A percentile compares a stretch with the other conserved stretches of the same genome.
These are phyloP conservation scores for Posidonia australis DNA, from an alignment of 106 monocot genomes.

Conservation along the genomic window DNA sequence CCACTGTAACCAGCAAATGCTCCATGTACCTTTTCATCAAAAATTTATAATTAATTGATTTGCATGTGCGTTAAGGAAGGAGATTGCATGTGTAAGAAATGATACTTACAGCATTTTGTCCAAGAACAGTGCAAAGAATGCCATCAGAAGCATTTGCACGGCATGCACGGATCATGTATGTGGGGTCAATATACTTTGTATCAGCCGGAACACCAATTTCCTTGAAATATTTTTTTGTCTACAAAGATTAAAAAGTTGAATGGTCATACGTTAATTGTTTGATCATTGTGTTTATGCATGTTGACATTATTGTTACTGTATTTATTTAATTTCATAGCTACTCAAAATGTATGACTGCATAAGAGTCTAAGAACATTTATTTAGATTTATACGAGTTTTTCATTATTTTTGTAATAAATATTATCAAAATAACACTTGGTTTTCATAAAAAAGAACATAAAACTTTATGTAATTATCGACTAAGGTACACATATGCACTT, in stretches of 20 bases:
- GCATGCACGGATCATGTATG: conserved; percentile 80
- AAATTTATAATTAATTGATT: not conserved
- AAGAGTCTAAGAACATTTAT: too few species aligned
- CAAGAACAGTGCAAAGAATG: conserved; percentile 90
- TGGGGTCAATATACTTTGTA: conserved; percentile 88
- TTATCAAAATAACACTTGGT: too few species aligned
- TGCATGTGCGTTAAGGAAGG: not conserved
- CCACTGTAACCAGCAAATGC: conserved; percentile 86
- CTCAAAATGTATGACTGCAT: too few species aligned
- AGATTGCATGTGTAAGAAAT: not conserved
- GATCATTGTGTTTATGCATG: too few species aligned
- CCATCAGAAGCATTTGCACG: conserved; percentile 94
- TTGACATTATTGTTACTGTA: too few species aligned
- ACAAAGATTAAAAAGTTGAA: not conserved
- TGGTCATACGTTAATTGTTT: too few species aligned
- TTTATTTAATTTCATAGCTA: too few species aligned
- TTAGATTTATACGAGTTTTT: too few species aligned
- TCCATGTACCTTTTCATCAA: conserved; percentile 52
- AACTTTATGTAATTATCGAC: too few species aligned
- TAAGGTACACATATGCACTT: too few species aligned
- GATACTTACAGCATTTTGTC: conserved; percentile 75
- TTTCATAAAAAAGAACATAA: too few species aligned
- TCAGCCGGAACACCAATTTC: conserved; percentile 47
- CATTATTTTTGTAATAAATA: too few species aligned
- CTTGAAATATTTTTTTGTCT: conserved; percentile 84